phyloP scores from a whole-genome alignment of 768 basidiomycete species.

The Kwoniella botswanensis region DNA sequence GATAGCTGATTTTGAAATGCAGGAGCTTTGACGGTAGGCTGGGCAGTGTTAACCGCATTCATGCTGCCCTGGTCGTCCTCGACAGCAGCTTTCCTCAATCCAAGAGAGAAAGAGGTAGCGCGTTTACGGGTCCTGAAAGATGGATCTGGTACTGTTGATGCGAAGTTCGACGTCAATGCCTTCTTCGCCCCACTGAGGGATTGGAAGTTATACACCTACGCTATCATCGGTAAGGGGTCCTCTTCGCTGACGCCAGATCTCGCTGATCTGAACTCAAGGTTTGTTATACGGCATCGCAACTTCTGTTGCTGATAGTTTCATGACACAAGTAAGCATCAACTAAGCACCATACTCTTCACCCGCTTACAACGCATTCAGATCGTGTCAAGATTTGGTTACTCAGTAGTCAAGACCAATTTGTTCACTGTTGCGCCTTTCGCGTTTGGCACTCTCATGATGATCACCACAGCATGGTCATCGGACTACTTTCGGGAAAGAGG shows the following conservation, averaged over 20 bases:
- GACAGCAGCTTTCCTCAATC: conserved; percentile 26
- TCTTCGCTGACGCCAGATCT: conserved; percentile 60
- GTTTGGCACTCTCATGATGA: conserved; percentile 62
- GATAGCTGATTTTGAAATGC: conserved; percentile 39
- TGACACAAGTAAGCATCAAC: conserved; percentile 63
- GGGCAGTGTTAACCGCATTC: conserved; percentile 62
- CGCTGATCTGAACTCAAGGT: conserved; percentile 56
- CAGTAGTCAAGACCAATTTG: conserved; percentile 64
- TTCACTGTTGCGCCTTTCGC: conserved; percentile 66
- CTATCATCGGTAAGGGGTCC: conserved; percentile 25
- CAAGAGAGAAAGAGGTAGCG: conserved; percentile 34
- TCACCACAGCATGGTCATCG: conserved; percentile 64
- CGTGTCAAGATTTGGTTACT: conserved; percentile 62
- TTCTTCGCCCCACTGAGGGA: conserved; percentile 37
- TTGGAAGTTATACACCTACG: conserved; percentile 33
- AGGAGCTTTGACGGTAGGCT: conserved; percentile 56
- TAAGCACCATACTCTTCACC: too few relatives aligned
- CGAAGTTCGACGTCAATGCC: conserved; percentile 42
- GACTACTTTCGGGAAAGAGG: conserved; percentile 61
- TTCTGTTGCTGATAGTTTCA: conserved; percentile 63
- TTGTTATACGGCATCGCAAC: conserved; percentile 41
- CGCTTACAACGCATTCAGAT: conserved; percentile 58
- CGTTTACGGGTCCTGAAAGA: conserved; percentile 61
- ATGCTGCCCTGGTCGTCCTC: conserved; percentile 28
- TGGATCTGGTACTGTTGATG: conserved; percentile 62